phyloP scores from a whole-genome alignment of 352 stramenopile species.

The Globisporangium paroecandrum region DNA sequence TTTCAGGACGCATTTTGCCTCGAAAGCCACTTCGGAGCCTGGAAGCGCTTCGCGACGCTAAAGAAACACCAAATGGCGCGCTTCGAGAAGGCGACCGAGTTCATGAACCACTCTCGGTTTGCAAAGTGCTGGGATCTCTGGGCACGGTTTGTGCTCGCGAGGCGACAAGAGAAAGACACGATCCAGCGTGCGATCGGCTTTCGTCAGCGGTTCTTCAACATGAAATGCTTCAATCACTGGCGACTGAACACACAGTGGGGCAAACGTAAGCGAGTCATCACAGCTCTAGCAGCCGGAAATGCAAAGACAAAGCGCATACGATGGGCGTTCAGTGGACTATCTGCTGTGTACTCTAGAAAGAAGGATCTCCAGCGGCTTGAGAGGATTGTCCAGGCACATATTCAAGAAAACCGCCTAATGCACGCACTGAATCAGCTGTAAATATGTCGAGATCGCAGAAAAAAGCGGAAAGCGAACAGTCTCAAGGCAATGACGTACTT shows the following conservation, averaged over 20 bases:
- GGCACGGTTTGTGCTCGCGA: slow-evolving; percentile 20
- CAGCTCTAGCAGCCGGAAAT: not conserved
- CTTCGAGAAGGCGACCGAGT: slow-evolving; percentile 25
- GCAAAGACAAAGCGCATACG: not conserved
- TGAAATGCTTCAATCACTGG: slow-evolving; percentile 41
- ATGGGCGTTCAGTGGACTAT: not conserved
- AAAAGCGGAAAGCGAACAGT: slow-evolving; percentile 3
- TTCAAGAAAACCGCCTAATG: not conserved
- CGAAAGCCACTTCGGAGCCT: slow-evolving; percentile 43
- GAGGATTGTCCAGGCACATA: not conserved
- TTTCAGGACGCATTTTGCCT: slow-evolving; percentile 33
- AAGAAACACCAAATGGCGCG: slow-evolving; percentile 28
- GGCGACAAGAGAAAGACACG: slow-evolving; percentile 23
- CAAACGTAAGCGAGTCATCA: slow-evolving; percentile 22
- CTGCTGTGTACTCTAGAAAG: not conserved
- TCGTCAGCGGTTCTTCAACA: slow-evolving; percentile 29
- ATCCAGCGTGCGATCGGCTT: slow-evolving; percentile 36
- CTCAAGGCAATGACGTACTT: slow-evolving; percentile 20
- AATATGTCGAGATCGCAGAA: not conserved
- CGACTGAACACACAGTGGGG: slow-evolving; percentile 13
- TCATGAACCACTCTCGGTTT: slow-evolving; percentile 25
- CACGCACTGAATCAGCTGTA: slow-evolving; percentile 1
- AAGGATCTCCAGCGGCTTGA: not conserved
- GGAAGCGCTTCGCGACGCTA: slow-evolving; percentile 30
- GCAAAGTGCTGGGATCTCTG: slow-evolving; percentile 37